Evolutionary conservation across 176 grass and related monocot genomes (phyloP).

Genomic region (Poa pratensis): DNA sequence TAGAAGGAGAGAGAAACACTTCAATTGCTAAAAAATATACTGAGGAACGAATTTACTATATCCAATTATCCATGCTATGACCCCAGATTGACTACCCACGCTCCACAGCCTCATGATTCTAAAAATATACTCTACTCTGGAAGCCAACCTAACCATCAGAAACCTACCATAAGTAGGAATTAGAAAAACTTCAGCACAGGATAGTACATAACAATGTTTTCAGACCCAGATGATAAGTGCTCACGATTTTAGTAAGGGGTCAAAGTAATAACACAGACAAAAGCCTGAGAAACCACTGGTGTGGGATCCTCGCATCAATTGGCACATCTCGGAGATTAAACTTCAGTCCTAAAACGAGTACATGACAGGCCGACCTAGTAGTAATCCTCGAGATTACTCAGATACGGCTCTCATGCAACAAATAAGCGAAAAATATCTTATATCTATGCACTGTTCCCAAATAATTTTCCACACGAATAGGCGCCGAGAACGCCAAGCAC

Average conservation of each 20-base stretch:
- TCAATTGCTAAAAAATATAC: neutral
- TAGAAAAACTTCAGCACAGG: neutral
- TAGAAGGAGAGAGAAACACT: neutral
- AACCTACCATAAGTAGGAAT: neutral
- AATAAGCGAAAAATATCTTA: neutral
- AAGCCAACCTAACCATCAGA: neutral
- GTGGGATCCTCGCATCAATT: neutral
- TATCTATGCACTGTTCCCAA: neutral
- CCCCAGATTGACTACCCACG: neutral
- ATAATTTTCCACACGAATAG: neutral
- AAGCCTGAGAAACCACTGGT: neutral
- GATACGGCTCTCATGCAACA: neutral
- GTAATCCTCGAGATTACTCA: neutral
- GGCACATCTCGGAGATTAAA: neutral
- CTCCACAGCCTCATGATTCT: neutral
- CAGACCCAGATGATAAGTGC: neutral
- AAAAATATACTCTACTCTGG: neutral
- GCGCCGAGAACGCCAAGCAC: neutral
- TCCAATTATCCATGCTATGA: neutral
- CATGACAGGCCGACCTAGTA: neutral
- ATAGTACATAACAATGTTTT: neutral
- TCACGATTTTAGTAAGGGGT: neutral
- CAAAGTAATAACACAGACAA: neutral
- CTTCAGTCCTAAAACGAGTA: neutral
- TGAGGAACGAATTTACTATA: neutral